Base-by-base conservation (phyloP, 192 early-diverging fungal genomes). In the Kappamyces sp. region DNA sequence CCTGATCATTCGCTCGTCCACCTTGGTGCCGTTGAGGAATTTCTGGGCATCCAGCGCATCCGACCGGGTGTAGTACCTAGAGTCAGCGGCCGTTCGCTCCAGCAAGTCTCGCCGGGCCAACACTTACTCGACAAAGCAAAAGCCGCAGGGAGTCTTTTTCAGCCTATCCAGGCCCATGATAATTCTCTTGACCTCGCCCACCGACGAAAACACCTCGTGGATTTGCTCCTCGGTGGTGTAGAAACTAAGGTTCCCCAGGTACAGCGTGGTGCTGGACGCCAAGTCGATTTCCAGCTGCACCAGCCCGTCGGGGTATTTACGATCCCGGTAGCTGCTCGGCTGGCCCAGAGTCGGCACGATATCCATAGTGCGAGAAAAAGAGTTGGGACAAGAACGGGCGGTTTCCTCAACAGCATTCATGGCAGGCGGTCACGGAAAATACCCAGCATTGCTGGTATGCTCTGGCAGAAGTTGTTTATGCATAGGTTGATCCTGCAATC, bases 191-290 rank as follows among this genome's bases (percentile, higher is more conserved):
- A 98, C 90, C 54, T 95, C 92, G n/a, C 96, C 96, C 62, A 79
- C 82, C 73, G 94, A 96, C 12, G 91, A 87, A 68, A 98, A 98
- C 12, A 98, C 72, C 67, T 93, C 92, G 67, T 93, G 89, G 31
- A 98, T 86, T 69, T 98, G 96, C 78, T 98, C 96, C 74, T 98
- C 96, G 0, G 94, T 94, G 1, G 94, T 98, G 77, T 85, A 98
- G 63, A 97, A 98, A 13, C 93, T 94, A 40, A 98, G 71, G 73
- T 98, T 98, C 49, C 96, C 96, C 8, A 98, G 85, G 61, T 98
- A 98, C 39, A 98, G 82, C 23, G 96, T 97, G 0, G 89, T 77
- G 2, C 89, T 76, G 5, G 10, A 43, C 35, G 51, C 57, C 10
- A 78, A 54, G 3, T 70, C 64, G 9, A 43, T 23, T 32, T 67